Evolutionary conservation across 1,139 yeast species (phyloP).

Genomic region (Kodamaea fungicola): DNA sequence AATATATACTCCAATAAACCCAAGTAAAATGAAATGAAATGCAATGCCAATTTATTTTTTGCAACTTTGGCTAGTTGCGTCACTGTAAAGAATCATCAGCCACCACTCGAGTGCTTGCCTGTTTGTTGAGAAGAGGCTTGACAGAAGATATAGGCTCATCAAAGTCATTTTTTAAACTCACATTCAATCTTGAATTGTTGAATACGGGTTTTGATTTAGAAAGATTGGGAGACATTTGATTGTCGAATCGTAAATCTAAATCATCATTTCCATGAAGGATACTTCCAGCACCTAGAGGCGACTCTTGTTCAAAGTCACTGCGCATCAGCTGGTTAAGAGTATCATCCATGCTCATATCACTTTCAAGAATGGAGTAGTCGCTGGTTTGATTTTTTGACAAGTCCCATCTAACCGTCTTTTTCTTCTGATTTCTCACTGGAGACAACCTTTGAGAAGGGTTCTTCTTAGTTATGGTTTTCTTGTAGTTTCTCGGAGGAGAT

Average conservation of each 20-base stretch:
- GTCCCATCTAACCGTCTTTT: slow-evolving; percentile 40
- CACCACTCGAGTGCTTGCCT: slow-evolving; percentile 27
- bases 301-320: slow-evolving; percentile 26
- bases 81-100: slow-evolving; percentile 1
- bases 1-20: not conserved
- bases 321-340: slow-evolving; percentile 9
- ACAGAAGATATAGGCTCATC: slow-evolving; percentile 12
- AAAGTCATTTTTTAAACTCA: not conserved
- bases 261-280: slow-evolving; percentile 17
- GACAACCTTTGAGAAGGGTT: slow-evolving; percentile 12
- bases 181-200: slow-evolving; percentile 11
- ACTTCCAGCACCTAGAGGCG: slow-evolving; percentile 19
- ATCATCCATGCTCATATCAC: slow-evolving; percentile 24
- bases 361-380: slow-evolving; percentile 28
- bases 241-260: slow-evolving; percentile 29
- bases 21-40: not conserved
- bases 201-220: slow-evolving; percentile 6
- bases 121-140: slow-evolving; percentile 32
- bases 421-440: slow-evolving; percentile 11
- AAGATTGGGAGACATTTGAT: slow-evolving; percentile 27
- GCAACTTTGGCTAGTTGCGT: not conserved
- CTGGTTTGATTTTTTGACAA: slow-evolving; percentile 11
- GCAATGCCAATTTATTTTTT: not conserved
- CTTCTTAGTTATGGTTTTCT: slow-evolving; percentile 18
- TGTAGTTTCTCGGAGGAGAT: slow-evolving; percentile 27